phyloP scores from a whole-genome alignment of 306 rosid genomes.

The Lupinus albus region DNA sequence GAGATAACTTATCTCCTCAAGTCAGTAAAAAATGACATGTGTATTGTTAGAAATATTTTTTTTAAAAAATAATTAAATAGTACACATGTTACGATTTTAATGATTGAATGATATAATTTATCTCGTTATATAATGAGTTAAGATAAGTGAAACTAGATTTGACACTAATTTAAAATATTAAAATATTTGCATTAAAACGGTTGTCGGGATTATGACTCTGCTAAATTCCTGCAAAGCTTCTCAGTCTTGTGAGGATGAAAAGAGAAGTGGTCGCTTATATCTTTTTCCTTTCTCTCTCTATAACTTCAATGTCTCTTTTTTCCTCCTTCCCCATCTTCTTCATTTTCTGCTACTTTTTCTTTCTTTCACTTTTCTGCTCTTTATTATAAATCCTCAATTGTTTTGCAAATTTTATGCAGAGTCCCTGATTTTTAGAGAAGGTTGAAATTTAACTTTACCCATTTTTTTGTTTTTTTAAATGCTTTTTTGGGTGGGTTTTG shows the following conservation, averaged over 20 bases:
- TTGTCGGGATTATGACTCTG: conserved; percentile 4
- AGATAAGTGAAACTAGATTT: too few species aligned
- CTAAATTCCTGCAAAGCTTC: conserved; percentile 35
- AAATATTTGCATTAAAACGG: neutral
- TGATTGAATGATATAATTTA: too few species aligned
- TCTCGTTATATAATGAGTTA: too few species aligned
- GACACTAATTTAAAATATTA: too few species aligned
- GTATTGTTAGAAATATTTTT: too few species aligned
- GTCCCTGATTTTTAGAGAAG: conserved; percentile 34
- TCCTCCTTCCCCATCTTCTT: conserved; percentile 34
- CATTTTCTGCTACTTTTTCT: too few species aligned
- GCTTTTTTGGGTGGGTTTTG: too few species aligned
- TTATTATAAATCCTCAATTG: neutral
- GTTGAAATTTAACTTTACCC: neutral
- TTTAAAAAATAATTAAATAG: too few species aligned
- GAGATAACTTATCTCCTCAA: too few species aligned
- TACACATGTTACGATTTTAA: too few species aligned
- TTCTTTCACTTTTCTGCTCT: neutral
- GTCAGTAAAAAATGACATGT: too few species aligned
- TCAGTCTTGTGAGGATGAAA: conserved; percentile 18
- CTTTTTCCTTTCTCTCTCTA: conserved; percentile 13
- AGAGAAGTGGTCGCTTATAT: conserved; percentile 22
- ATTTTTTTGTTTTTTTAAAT: too few species aligned
- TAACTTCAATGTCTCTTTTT: conserved; percentile 39
- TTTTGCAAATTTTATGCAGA: neutral